Evolutionary conservation across 371 early-diverging fungal genomes (phyloP).

Genomic region (Lichtheimia ornata): DNA sequence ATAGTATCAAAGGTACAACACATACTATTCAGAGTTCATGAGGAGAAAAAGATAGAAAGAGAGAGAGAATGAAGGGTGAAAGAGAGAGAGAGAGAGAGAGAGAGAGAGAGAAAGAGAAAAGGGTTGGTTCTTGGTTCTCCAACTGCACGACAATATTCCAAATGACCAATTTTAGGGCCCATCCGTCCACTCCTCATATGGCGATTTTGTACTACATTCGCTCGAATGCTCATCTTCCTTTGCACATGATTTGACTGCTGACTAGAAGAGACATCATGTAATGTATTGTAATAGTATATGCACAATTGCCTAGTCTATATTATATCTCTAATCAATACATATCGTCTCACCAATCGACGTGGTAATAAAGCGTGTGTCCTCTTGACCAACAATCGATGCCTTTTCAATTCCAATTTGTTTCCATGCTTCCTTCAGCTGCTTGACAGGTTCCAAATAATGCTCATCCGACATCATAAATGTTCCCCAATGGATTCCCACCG

Average conservation of each 20-base stretch:
- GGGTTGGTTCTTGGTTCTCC: no score
- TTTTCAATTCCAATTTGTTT: constrained; percentile 6
- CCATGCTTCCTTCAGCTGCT: constrained; percentile 38
- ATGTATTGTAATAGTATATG: no score
- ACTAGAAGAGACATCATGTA: no score
- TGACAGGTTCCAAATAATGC: constrained; percentile 65
- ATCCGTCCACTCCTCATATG: no score
- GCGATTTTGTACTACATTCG: no score
- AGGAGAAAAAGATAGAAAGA: neutral
- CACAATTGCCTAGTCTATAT: no score
- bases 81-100: neutral
- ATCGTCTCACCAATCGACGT: constrained; percentile 32
- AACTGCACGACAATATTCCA: no score
- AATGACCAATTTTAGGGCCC: no score
- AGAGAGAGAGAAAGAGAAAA: neutral
- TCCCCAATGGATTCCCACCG: constrained; percentile 65
- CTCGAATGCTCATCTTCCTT: no score
- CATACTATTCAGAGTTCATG: constrained; percentile 13
- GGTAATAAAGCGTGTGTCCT: constrained; percentile 32
- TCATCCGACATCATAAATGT: constrained; percentile 70
- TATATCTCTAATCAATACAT: constrained; percentile 7
- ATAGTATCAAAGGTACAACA: neutral
- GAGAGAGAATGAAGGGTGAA: neutral
- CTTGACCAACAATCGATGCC: constrained; percentile 1
- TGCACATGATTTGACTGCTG: no score